phyloP scores from a whole-genome alignment of 306 rosid species.

The Ceratonia siliqua region DNA sequence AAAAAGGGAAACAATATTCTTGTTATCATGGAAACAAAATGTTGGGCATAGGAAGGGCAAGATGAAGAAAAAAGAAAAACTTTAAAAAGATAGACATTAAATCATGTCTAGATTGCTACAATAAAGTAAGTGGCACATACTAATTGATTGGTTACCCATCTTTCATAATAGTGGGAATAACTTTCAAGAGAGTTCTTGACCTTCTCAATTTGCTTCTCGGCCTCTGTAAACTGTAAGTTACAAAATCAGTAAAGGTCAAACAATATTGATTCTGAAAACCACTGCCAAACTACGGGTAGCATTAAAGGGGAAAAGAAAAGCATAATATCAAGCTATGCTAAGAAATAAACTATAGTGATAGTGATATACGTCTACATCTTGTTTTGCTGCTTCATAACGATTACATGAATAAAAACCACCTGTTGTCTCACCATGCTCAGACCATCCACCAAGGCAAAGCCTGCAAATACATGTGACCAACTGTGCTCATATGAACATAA shows the following conservation, averaged over 20 bases:
- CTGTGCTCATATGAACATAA: neutral
- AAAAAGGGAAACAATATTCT: neutral
- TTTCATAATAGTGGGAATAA: constrained; percentile 73
- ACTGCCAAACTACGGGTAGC: neutral
- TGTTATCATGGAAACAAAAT: neutral
- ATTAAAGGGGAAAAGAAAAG: neutral
- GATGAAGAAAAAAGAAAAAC: neutral
- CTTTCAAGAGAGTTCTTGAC: constrained; percentile 76
- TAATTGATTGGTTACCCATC: constrained; percentile 76
- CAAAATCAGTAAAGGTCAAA: neutral
- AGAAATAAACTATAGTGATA: neutral
- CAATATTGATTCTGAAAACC: neutral
- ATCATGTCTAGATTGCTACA: neutral
- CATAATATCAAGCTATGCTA: neutral
- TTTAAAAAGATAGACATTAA: too few relatives aligned
- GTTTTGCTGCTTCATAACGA: constrained; percentile 73
- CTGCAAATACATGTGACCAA: constrained; percentile 35
- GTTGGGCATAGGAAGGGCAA: neutral
- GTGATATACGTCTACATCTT: constrained; percentile 49
- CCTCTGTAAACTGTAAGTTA: constrained; percentile 28
- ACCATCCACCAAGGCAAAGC: constrained; percentile 76
- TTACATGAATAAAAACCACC: constrained; percentile 80
- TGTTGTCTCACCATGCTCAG: constrained; percentile 70
- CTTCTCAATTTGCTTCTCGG: constrained; percentile 68
- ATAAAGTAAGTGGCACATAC: constrained; percentile 38